Evolutionary conservation across 768 basidiomycete genomes (phyloP), one percentile per base, ranked within the genome.

Genomic region (Tricholoma sp.): DNA sequence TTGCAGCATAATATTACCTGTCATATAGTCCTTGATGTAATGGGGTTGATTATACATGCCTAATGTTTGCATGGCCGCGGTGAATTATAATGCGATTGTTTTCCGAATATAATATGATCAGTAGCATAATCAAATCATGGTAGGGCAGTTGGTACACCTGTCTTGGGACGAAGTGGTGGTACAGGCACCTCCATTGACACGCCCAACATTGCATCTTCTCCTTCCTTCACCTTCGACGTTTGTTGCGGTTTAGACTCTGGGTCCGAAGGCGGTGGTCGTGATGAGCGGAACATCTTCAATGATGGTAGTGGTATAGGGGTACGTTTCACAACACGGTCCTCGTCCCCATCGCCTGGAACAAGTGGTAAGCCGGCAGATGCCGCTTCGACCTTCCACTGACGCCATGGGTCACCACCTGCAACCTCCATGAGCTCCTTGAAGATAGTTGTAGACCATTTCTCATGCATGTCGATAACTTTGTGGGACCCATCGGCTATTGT

Each of bases 361-460:
- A 81, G 58, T n/a, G 80, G 81, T 13, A 73, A 70, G 2, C 83
- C 83, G 6, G 76, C 71, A 33, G 72, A 72, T 44, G 61, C 63
- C 8, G 78, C 73, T n/a, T 77, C 74, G 2, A 69, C 65, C 64
- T 81, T 83, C 75, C 81, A 81, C 54, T 74, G 68, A 54, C 73
- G 70, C 87, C 88, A 90, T 1, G 76, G 68, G 9, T 79, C 71
- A 7, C 81, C 83, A 0, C 86, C 88, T 4, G 82, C 83, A 2
- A 76, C 56, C 45, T 87, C 81, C 85, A 91, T 87, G 20, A 91
- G 74, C 59, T 91, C 86, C 59, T 80, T 76, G 29, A 85, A 70
- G 28, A 91, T 91, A 10, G 77, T 68, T 0, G 83, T 80, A 11
- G 88, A 89, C 81, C 80, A 83, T 68, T 89, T 90, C 28, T 78